Conservation (phyloP, 2,329 filamentous ascomycete genomes). For the Juglanconis oblonga region DNA sequence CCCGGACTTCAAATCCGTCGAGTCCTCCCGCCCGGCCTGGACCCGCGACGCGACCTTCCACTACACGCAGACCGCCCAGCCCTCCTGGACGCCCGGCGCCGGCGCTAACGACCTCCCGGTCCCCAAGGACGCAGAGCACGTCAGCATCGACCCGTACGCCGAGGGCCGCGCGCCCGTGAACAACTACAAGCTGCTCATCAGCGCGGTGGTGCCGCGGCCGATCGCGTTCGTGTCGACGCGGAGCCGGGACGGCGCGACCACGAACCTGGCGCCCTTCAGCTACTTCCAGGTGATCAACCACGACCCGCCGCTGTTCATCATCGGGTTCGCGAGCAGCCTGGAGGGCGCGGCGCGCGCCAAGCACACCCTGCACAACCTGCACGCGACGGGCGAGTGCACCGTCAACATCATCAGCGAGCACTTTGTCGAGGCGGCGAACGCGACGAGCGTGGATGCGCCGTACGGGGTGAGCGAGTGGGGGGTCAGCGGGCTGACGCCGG, state of each 20-base stretch:
- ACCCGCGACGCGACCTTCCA: constrained; percentile 45
- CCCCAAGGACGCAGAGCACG: constrained; percentile 49
- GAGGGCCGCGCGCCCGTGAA: constrained; percentile 61
- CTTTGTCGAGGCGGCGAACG: constrained; percentile 84
- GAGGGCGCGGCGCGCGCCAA: constrained; percentile 61
- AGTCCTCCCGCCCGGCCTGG: constrained; percentile 63
- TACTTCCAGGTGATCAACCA: constrained; percentile 80
- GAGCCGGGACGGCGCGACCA: constrained; percentile 56
- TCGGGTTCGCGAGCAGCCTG: constrained; percentile 43
- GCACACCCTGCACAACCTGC: constrained; percentile 71
- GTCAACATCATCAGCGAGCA: constrained; percentile 87
- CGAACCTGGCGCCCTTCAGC: constrained; percentile 80
- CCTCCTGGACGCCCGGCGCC: constrained; percentile 63
- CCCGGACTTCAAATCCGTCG: constrained; percentile 71
- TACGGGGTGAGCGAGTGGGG: constrained; percentile 77
- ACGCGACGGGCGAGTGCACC: constrained; percentile 68
- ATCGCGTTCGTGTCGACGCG: constrained; percentile 63
- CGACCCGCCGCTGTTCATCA: constrained; percentile 77
- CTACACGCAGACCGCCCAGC: constrained; percentile 61
- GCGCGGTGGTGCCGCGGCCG: constrained; percentile 76
- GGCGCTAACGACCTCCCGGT: constrained; percentile 60
- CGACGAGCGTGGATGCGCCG: constrained; percentile 74
- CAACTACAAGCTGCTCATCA: constrained; percentile 94
- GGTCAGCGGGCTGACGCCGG: constrained; percentile 71
- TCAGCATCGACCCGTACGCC: constrained; percentile 78